These are phyloP conservation scores for Amniculicola lignicola DNA, from an alignment of 495 filamentous ascomycete species.

Conservation along the genomic window DNA sequence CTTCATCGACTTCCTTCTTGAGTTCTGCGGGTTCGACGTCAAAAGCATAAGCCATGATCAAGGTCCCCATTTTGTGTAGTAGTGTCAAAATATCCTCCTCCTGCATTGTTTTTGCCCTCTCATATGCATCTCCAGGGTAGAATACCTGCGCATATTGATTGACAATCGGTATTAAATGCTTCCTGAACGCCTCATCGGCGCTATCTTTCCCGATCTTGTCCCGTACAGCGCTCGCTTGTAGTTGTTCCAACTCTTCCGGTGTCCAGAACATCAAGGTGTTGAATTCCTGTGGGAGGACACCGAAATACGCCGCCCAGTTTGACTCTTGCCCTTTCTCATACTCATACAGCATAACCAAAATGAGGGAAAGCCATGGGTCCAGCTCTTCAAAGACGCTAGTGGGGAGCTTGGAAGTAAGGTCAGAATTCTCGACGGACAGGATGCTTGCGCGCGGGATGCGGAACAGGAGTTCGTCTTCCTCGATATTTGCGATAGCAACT, in stretches of 20 bases:
- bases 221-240: conserved; percentile 74
- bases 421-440: conserved; percentile 45
- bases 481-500: conserved; percentile 59
- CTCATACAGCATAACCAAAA: conserved; percentile 80
- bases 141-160: conserved; percentile 47
- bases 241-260: conserved; percentile 61
- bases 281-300: conserved; percentile 73
- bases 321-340: conserved; percentile 59
- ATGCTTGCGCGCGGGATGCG: conserved; percentile 57
- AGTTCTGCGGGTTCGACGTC: conserved; percentile 61
- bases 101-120: conserved; percentile 37
- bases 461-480: conserved; percentile 64
- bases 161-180: conserved; percentile 62
- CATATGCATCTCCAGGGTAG: conserved; percentile 44
- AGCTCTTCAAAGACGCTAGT: conserved; percentile 24
- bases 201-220: conserved; percentile 72
- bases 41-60: conserved; percentile 95
- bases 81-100: conserved; percentile 55
- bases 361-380: conserved; percentile 61
- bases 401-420: conserved; percentile 28
- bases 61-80: conserved; percentile 75
- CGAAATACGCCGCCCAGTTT: conserved; percentile 75
- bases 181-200: conserved; percentile 66
- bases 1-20: conserved; percentile 54
- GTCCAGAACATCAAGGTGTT: conserved; percentile 93